Base-by-base conservation (phyloP, 2,329 filamentous ascomycete genomes). In the Sarocladium oryzae region DNA sequence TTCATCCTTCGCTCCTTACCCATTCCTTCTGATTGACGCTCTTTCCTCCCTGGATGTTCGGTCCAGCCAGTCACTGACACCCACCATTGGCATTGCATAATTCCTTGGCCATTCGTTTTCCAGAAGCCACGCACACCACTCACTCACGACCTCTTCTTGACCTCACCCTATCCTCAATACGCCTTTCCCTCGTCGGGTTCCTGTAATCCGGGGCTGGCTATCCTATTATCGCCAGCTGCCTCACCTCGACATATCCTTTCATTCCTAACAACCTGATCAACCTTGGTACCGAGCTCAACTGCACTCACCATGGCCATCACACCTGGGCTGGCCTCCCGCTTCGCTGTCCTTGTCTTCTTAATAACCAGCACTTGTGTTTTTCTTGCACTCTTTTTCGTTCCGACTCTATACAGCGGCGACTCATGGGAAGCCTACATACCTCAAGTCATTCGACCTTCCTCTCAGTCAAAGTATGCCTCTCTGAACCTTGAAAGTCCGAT, bases 361-460 rank as follows among this genome's bases (percentile, higher is more conserved):
- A 32, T 16, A 4, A 48, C 43, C 4, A 48, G 43, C 16, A 33
- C 15, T n/a, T 48, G 43, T 23, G 43, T 48, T 4, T 48, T 48
- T 18, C 24, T 48, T n/a, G 43, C 43, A 4, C 43, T 48, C n/a
- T 33, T 48, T 16, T 48, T 48, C 43, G 32, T 48, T 21, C 43
- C 43, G 20, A 48, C 26, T 21, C 11, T 48, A 24, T 48, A 36
- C 33, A 26, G 18, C 23, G 30, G 21, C n/a, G 46, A 49, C 16
- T 49, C 32, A 10, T 49, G 46, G 46, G 30, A 36, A 6, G 2
- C 24, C 9, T 37, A 49, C 21, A 37, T 49, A 16, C 21, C 46
- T 6, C 36, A 24, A 37, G 46, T 37, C 20, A 36, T 26, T 20
- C 24, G 24, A n/a, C 46, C 30, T 11, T 49, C 46, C n/a, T 49